These are phyloP conservation scores for Lentinula edodes DNA, from an alignment of 768 basidiomycete genomes.

Conservation along the genomic window DNA sequence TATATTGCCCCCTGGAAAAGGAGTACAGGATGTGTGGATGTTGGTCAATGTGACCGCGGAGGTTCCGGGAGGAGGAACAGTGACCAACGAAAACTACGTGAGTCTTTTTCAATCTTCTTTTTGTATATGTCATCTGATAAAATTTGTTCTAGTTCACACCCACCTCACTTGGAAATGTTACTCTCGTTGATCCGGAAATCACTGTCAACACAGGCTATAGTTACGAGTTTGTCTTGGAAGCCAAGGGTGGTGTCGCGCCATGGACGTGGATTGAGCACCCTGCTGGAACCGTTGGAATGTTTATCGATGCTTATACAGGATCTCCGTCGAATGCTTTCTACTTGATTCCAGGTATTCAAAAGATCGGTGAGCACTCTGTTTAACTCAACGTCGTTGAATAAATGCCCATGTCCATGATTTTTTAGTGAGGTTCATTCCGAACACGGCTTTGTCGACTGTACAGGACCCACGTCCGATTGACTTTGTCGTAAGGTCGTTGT, in stretches of 20 bases:
- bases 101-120: slow-evolving; percentile 10
- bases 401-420: not conserved
- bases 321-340: slow-evolving; percentile 47
- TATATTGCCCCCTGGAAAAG: slow-evolving; percentile 39
- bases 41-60: slow-evolving; percentile 43
- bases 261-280: slow-evolving; percentile 63
- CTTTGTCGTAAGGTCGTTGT: slow-evolving; percentile 47
- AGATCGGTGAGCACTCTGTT: slow-evolving; percentile 35
- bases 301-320: slow-evolving; percentile 37
- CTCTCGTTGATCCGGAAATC: slow-evolving; percentile 48
- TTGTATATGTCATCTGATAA: not conserved
- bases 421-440: slow-evolving; percentile 37
- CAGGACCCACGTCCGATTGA: slow-evolving; percentile 31
- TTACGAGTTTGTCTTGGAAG: slow-evolving; percentile 46
- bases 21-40: slow-evolving; percentile 43
- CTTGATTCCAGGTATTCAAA: slow-evolving; percentile 47
- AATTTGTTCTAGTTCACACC: slow-evolving; percentile 41
- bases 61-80: slow-evolving; percentile 27
- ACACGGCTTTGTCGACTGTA: slow-evolving; percentile 31
- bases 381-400: not conserved
- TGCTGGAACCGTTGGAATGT: slow-evolving; percentile 45
- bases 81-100: slow-evolving; percentile 50
- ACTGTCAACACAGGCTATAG: slow-evolving; percentile 22
- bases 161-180: slow-evolving; percentile 36
- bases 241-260: slow-evolving; percentile 45